phyloP scores from a whole-genome alignment of 345 rosid species.

The Cardiospermum halicacabum region DNA sequence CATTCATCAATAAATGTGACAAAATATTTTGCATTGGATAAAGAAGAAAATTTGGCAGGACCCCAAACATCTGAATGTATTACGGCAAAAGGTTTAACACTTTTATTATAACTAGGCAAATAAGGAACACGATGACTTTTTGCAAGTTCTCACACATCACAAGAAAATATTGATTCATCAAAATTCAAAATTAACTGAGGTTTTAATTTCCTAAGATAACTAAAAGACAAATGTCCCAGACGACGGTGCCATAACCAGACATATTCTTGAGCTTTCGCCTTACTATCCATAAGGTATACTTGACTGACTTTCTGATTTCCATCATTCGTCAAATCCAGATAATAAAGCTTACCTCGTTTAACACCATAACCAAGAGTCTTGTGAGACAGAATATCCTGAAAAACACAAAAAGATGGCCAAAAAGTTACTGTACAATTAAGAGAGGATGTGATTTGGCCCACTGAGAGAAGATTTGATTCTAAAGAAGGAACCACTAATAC shows the following conservation, averaged over 20 bases:
- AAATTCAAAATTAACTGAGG: not conserved
- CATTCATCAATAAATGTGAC: constrained; percentile 11
- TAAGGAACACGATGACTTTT: constrained; percentile 1
- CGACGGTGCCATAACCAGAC: not conserved
- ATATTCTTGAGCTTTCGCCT: not conserved
- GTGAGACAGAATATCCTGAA: not conserved
- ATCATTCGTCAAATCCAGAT: not conserved
- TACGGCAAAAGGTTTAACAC: not conserved
- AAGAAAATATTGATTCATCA: not conserved
- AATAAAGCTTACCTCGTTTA: not conserved
- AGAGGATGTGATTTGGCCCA: not conserved
- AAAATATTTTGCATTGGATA: not conserved
- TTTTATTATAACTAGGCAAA: not conserved
- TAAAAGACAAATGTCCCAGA: not conserved
- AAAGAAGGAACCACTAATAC: not conserved
- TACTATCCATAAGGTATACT: not conserved
- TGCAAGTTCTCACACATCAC: not conserved
- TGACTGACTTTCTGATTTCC: not conserved
- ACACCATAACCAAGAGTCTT: constrained; percentile 15
- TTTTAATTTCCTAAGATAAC: not conserved
- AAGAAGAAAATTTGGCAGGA: not conserved
- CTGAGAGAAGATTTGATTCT: not conserved
- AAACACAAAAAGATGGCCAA: not conserved
- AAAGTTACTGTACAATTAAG: constrained; percentile 1
- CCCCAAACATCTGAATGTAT: constrained; percentile 2